phyloP scores from a whole-genome alignment of 306 rosid genomes.

The Citrullus amarus region DNA sequence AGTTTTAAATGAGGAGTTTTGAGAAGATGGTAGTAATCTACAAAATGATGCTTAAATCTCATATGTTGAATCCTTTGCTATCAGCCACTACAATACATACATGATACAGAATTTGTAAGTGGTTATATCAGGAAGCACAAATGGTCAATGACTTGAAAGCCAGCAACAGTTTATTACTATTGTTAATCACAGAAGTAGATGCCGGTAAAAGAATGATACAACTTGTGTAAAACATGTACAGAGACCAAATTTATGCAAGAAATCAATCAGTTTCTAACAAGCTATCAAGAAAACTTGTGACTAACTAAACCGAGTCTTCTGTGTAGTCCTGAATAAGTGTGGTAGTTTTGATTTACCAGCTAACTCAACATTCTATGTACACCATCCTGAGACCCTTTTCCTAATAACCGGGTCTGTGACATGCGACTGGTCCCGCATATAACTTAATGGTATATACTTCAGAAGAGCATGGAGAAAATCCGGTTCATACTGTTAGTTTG shows the following conservation, averaged over 20 bases:
- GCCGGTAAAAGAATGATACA: conserved; percentile 10
- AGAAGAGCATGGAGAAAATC: background rate
- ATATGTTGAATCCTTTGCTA: background rate
- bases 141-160: background rate
- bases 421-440: background rate
- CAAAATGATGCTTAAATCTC: too few relatives aligned
- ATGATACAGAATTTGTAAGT: background rate
- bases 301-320: background rate
- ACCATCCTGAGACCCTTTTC: conserved; percentile 6
- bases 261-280: background rate
- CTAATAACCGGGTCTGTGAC: background rate
- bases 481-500: background rate
- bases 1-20: too few relatives aligned
- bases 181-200: background rate
- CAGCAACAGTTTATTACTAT: background rate
- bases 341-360: background rate
- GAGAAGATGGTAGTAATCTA: too few relatives aligned
- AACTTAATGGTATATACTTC: background rate
- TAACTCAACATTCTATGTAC: conserved; percentile 10
- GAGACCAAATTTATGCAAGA: background rate
- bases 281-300: background rate
- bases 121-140: background rate
- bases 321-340: background rate
- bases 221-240: conserved; percentile 1
- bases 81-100: background rate